A percentile compares a stretch with the other conserved stretches of the same genome.
Evolutionary conservation across 345 rosid species (phyloP).

Genomic region (Salix dunnii): DNA sequence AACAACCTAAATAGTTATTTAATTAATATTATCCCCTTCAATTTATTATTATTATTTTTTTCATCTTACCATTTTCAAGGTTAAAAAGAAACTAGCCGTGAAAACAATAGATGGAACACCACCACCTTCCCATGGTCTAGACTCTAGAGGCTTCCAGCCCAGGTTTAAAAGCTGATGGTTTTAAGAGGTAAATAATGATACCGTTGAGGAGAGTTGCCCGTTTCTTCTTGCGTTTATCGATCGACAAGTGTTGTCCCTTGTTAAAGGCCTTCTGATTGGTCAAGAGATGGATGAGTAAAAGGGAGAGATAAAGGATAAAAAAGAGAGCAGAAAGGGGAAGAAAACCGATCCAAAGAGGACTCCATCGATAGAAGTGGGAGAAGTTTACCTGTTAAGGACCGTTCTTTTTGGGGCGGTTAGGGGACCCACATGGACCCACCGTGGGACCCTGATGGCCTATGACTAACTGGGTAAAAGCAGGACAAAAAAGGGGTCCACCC

Average conservation of each 20-base stretch:
- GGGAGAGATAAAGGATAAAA: background rate
- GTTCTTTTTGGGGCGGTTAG: constrained; percentile 26
- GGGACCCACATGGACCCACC: background rate
- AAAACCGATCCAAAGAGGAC: background rate
- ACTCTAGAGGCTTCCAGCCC: too few species aligned
- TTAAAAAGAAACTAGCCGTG: too few species aligned
- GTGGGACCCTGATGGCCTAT: background rate
- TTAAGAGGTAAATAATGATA: too few species aligned
- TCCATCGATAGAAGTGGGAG: constrained; percentile 3
- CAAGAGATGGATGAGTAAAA: background rate
- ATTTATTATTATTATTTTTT: too few species aligned
- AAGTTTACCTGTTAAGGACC: background rate
- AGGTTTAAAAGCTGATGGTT: too few species aligned
- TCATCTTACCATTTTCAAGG: too few species aligned
- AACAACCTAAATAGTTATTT: too few species aligned
- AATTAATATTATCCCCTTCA: too few species aligned
- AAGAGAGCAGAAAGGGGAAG: constrained; percentile 10
- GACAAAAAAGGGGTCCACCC: constrained; percentile 6
- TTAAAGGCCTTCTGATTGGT: too few species aligned
- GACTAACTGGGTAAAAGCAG: background rate
- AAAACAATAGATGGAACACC: too few species aligned
- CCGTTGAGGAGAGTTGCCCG: too few species aligned
- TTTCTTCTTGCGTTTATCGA: background rate
- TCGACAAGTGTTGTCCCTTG: background rate
- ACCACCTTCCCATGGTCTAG: too few species aligned